Evolutionary conservation across 1,139 yeast genomes (phyloP), one percentile per base, ranked within the genome.

Genomic region (Candida albicans): DNA sequence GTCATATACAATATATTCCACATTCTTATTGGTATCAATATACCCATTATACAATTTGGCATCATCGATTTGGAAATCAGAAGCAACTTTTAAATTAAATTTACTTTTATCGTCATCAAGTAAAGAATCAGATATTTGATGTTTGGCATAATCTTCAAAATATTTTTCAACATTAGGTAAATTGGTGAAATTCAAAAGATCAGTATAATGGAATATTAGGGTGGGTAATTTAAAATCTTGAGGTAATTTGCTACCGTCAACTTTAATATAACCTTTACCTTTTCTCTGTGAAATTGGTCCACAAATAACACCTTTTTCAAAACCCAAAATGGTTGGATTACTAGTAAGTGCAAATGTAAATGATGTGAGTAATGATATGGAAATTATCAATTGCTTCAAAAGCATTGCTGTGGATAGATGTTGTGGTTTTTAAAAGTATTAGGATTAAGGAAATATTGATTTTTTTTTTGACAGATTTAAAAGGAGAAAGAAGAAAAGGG

Each of bases 181-280:
- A 9, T 54, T 48, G 4, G 59, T 46, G 42, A 62, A 56, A 38
- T 62, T 53, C 30, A 48, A 45, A 36, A 67, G 50, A 33, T 65
- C 66, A 2, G 52, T 43, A 43, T 64, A 59, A 40, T 55, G 61
- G 44, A 65, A 58, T 12, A 67, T 55, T 33, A 62, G 50, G 0
- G 52, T 50, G n/a, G 68, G 70, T 36, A 57, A 37, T 32, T 44
- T 40, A n/a, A 30, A 12, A 24, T 44, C 41, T 14, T 33, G 27
- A 4, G 33, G 28, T 14, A 29, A 34, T 14, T 40, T 25, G n/a
- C 31, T 15, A 9, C 42, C 37, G 28, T 30, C 27, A 12, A 47
- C 39, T 33, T 42, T 39, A 28, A 47, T 34, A 32, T 35, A 39
- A 10, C 44, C 43, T 32, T 45, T 47, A 3, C 38, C 36, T n/a